A percentile compares a stretch with the other conserved stretches of the same genome.
Conservation (phyloP, 441 rosid species). For the Dalechampia spathulata region DNA sequence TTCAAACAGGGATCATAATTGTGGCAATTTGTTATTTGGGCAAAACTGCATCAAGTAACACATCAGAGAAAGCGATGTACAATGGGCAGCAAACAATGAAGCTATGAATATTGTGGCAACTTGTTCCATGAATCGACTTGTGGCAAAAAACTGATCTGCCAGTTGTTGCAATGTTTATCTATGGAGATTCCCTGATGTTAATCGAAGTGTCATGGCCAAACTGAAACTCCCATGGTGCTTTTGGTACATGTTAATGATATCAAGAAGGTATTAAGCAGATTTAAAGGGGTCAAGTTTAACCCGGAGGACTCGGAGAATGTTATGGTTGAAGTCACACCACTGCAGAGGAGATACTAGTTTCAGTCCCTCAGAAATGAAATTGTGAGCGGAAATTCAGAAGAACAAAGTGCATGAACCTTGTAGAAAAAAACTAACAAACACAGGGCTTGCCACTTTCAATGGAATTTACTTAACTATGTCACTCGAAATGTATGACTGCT, state of each 20-base stretch:
- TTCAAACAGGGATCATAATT: neutral
- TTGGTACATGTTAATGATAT: constrained; percentile 20
- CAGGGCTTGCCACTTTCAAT: neutral
- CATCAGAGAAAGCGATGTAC: neutral
- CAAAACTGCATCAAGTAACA: neutral
- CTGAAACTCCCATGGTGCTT: constrained; percentile 10
- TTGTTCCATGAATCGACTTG: neutral
- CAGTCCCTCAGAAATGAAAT: constrained; percentile 14
- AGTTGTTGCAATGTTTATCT: neutral
- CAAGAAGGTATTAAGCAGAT: constrained; percentile 28
- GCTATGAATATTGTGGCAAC: neutral
- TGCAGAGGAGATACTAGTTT: constrained; percentile 34
- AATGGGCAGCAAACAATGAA: neutral
- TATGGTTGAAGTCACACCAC: constrained; percentile 25
- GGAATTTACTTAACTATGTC: neutral
- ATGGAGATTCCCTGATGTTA: neutral
- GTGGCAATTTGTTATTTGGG: neutral
- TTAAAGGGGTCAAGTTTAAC: constrained; percentile 21
- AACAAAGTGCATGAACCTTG: neutral
- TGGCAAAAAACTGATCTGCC: neutral
- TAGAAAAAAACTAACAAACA: neutral
- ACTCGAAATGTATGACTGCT: neutral
- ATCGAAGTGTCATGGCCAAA: constrained; percentile 8
- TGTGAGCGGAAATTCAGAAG: constrained; percentile 9
- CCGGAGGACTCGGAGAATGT: constrained; percentile 32